Conservation (phyloP, 441 rosid species). For the Pelargonium myrrhifolium region DNA sequence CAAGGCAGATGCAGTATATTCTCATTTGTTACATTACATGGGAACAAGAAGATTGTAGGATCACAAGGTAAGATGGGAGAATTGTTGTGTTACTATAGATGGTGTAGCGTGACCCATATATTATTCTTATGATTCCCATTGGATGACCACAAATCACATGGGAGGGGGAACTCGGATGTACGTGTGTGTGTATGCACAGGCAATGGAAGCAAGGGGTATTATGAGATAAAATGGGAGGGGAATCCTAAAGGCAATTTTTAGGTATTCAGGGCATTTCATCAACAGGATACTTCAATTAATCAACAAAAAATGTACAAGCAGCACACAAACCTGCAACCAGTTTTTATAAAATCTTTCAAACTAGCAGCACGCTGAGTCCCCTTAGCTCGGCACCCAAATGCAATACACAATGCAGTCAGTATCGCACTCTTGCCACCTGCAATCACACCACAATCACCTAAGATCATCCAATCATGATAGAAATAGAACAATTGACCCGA, state of each 20-base stretch:
- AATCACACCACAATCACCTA: background rate
- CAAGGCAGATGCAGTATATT: background rate
- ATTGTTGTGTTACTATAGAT: no score
- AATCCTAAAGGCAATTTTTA: background rate
- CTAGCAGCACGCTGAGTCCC: conserved; percentile 83
- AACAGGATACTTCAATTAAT: background rate
- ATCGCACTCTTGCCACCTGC: conserved; percentile 92
- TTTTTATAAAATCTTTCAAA: conserved; percentile 77
- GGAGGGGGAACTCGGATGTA: no score
- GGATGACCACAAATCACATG: no score
- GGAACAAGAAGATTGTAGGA: background rate
- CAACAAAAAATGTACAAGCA: background rate
- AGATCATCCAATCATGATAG: no score
- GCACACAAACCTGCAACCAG: conserved; percentile 62
- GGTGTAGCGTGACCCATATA: no score
- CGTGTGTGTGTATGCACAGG: no score
- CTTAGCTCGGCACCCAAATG: conserved; percentile 85
- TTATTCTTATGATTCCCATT: no score
- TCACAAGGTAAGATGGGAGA: no score
- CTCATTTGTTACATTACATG: conserved; percentile 2
- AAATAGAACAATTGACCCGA: no score
- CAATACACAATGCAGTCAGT: conserved; percentile 78
- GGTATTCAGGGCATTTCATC: background rate
- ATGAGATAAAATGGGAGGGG: no score
- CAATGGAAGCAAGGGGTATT: no score